Conservation (phyloP, 805 yeast species). For the Starmerella floris region DNA sequence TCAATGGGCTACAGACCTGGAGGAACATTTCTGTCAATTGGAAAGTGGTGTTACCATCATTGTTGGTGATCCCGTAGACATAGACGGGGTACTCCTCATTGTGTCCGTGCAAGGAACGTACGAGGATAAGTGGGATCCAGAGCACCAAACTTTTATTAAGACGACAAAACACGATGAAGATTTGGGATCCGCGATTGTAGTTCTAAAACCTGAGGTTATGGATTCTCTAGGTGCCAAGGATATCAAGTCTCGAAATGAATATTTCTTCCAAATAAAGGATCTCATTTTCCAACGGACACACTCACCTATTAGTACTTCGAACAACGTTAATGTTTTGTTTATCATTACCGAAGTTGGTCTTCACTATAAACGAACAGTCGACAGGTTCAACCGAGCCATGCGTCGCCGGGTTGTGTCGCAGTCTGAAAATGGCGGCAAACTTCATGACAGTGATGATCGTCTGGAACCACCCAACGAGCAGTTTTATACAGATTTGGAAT, state of each 20-base stretch:
- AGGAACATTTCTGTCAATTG: background rate
- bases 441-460: background rate
- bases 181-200: constrained; percentile 5
- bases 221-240: constrained; percentile 4
- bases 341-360: constrained; percentile 11
- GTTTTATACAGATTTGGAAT: constrained; percentile 11
- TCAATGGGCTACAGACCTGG: background rate
- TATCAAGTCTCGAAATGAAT: background rate
- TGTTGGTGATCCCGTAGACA: background rate
- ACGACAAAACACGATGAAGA: constrained; percentile 5
- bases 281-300: background rate
- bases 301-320: background rate
- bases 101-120: constrained; percentile 6
- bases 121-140: constrained; percentile 11
- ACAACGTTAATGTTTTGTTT: background rate
- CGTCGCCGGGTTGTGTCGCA: constrained; percentile 4
- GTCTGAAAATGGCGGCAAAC: background rate
- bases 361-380: constrained; percentile 8
- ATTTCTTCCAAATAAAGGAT: constrained; percentile 1
- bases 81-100: constrained; percentile 6
- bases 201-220: constrained; percentile 1
- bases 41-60: background rate
- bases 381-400: constrained; percentile 10
- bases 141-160: constrained; percentile 5
- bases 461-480: constrained; percentile 3